phyloP scores from a whole-genome alignment of 2,329 filamentous ascomycete species.

The Leptographium wingfieldii region DNA sequence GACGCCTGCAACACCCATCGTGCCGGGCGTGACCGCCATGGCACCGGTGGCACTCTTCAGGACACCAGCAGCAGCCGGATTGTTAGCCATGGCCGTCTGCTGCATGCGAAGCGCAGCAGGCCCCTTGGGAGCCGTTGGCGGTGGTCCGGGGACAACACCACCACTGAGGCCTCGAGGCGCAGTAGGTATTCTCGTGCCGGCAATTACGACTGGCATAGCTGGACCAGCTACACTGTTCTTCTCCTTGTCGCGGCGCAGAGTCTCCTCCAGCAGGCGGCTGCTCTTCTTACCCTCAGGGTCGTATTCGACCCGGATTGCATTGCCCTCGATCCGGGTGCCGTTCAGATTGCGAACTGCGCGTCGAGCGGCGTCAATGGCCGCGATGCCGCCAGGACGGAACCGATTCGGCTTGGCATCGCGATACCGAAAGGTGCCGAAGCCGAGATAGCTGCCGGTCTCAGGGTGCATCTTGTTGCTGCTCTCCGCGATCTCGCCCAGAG shows the following conservation, averaged over 20 bases:
- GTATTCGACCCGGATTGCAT: constrained; percentile 68
- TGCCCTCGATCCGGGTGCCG: constrained; percentile 66
- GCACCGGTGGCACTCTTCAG: background rate
- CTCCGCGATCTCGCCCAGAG: constrained; percentile 77
- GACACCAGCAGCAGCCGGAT: background rate
- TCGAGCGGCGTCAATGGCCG: constrained; percentile 70
- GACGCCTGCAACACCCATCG: constrained; percentile 19
- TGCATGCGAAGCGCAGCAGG: constrained; percentile 46
- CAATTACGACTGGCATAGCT: background rate
- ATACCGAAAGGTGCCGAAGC: constrained; percentile 85
- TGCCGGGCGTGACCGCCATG: constrained; percentile 2
- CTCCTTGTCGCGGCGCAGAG: constrained; percentile 56
- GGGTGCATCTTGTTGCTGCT: constrained; percentile 93
- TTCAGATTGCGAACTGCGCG: constrained; percentile 66
- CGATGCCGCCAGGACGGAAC: constrained; percentile 39
- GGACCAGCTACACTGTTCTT: constrained; percentile 20
- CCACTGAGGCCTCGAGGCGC: constrained; percentile 22
- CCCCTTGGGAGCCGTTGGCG: constrained; percentile 77
- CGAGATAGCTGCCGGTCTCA: constrained; percentile 83
- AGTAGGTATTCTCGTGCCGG: constrained; percentile 18
- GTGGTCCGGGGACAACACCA: constrained; percentile 41
- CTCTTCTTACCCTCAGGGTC: constrained; percentile 83
- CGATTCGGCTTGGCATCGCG: constrained; percentile 52
- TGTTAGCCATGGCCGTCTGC: background rate
- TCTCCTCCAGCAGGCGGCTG: constrained; percentile 61